Evolutionary conservation across 2,329 filamentous ascomycete species (phyloP).

Genomic region (Aspergillus sergii): DNA sequence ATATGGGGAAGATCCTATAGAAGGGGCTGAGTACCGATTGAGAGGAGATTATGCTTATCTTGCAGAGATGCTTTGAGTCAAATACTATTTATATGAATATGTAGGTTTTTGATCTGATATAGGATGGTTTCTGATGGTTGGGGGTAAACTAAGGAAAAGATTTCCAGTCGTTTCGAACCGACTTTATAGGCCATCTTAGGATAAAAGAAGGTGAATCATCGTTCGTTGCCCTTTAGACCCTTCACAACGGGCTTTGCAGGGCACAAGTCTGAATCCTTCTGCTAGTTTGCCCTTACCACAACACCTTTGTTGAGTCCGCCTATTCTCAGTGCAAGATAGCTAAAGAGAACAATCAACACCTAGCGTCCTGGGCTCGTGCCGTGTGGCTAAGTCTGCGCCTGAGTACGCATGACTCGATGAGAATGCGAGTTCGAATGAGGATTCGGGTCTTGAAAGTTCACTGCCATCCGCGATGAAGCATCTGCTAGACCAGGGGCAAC

Average conservation of each 20-base stretch:
- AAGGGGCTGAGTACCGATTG: not conserved
- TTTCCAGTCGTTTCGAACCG: not conserved
- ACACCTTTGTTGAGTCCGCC: not conserved
- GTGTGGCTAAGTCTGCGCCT: not conserved
- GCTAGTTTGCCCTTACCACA: conserved; percentile 1
- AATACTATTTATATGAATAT: not conserved
- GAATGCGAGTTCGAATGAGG: not conserved
- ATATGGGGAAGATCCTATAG: not conserved
- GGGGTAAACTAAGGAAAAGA: not conserved
- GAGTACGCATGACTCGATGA: not conserved
- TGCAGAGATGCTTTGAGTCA: not conserved
- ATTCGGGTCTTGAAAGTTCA: not conserved
- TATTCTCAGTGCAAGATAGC: not conserved
- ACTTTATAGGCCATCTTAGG: not conserved
- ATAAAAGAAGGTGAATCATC: not conserved
- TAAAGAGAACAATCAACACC: not conserved
- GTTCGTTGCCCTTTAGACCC: not conserved
- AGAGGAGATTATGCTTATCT: not conserved
- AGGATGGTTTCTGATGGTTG: not conserved
- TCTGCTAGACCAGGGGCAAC: not conserved
- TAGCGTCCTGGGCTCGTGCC: not conserved
- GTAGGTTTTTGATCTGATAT: not conserved
- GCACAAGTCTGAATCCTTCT: not conserved
- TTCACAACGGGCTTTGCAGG: not conserved
- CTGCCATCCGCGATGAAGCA: not conserved